Evolutionary conservation across 2,329 filamentous ascomycete species (phyloP).

Genomic region (Chaetomium strumarium): DNA sequence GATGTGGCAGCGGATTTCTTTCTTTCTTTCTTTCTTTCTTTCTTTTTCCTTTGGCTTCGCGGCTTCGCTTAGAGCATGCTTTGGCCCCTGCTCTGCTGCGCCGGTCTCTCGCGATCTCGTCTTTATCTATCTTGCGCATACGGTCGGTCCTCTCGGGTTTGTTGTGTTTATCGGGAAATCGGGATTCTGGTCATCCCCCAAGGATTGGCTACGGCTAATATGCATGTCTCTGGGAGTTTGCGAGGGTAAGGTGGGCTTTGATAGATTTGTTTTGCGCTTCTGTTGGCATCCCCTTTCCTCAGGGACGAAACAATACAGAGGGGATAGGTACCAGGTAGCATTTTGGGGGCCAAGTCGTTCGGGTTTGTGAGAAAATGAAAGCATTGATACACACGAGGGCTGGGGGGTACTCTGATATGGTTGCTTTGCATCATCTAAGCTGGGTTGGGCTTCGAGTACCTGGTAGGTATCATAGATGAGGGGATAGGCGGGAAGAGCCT

Average conservation of each 20-base stretch:
- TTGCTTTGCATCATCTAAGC: no score
- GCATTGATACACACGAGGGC: not conserved
- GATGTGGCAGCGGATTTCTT: slow-evolving; percentile 7
- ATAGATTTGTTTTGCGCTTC: slow-evolving; percentile 13
- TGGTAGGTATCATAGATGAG: no score
- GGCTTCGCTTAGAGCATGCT: no score
- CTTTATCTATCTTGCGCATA: not conserved
- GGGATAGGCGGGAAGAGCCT: no score
- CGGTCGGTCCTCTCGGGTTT: not conserved
- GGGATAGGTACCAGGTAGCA: slow-evolving; percentile 7
- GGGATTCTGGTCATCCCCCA: slow-evolving; percentile 1
- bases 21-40: no score
- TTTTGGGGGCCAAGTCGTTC: slow-evolving; percentile 6
- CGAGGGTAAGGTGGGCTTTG: slow-evolving; percentile 4
- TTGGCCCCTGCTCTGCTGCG: no score
- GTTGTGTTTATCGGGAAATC: not conserved
- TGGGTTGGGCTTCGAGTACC: no score
- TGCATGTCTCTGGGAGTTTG: slow-evolving; percentile 15
- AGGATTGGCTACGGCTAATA: slow-evolving; percentile 6
- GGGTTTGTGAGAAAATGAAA: slow-evolving; percentile 5
- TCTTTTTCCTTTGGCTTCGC: no score
- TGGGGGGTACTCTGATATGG: no score
- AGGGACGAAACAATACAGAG: slow-evolving; percentile 2
- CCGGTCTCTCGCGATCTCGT: no score
- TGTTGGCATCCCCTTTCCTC: not conserved